phyloP scores from a whole-genome alignment of 352 stramenopile species.

The Globisporangium radiosum region DNA sequence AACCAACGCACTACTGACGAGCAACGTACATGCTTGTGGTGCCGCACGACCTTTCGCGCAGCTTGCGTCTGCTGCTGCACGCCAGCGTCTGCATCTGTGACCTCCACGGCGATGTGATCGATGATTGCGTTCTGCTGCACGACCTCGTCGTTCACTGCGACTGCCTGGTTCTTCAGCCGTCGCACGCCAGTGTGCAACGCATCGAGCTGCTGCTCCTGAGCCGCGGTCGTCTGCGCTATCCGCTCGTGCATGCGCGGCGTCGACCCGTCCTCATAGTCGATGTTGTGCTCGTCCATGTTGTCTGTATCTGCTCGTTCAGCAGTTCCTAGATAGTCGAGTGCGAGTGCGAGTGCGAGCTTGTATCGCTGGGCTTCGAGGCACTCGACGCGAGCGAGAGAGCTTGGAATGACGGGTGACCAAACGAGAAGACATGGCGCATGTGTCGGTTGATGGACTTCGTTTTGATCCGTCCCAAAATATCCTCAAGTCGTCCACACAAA shows the following conservation, averaged over 20 bases:
- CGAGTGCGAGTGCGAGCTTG: too few species aligned
- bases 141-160: slow-evolving; percentile 55
- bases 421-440: too few species aligned
- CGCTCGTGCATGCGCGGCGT: slow-evolving; percentile 46
- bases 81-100: slow-evolving; percentile 29
- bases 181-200: slow-evolving; percentile 41
- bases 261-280: slow-evolving; percentile 37
- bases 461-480: too few species aligned
- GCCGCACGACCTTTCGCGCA: slow-evolving; percentile 38
- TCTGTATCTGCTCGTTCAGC: neutral
- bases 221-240: slow-evolving; percentile 35
- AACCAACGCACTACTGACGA: neutral
- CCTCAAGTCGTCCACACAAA: too few species aligned
- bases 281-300: slow-evolving; percentile 16
- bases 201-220: slow-evolving; percentile 57
- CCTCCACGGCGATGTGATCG: slow-evolving; percentile 40
- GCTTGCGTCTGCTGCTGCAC: slow-evolving; percentile 46
- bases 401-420: too few species aligned
- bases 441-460: too few species aligned
- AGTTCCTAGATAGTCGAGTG: neutral
- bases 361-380: neutral
- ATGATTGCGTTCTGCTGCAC: slow-evolving; percentile 52
- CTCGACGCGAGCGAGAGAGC: neutral
- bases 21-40: slow-evolving; percentile 29
- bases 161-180: slow-evolving; percentile 46